Base-by-base conservation (phyloP, 148 eudicot species). In the Spergularia bocconei region DNA sequence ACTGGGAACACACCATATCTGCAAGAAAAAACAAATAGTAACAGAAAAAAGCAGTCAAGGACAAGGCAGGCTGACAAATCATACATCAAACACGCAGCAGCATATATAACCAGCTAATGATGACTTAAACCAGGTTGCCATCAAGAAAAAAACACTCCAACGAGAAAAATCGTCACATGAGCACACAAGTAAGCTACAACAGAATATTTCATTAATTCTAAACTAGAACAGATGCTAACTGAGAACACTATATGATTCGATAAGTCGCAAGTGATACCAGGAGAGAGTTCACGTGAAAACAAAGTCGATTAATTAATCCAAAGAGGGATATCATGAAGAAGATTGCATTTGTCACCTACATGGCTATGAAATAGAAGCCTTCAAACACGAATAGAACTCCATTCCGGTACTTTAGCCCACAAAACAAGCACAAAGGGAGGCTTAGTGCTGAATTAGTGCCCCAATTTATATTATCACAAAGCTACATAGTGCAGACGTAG, bases 1-100 rank as follows among this genome's bases (percentile, higher is more conserved):
- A 84, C 84, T 93, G 96, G 52, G 98, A 91, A 74, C 97, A 91
- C 69, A 94, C 90, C 91, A 86, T 91, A 82, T 91, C 97, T 94
- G 69, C 69, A 72, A 71, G 13, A 53, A 64, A 63, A 6, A 48
- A 25, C 29, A 65, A 29, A 41, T 47, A 3, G 21, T 19, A 63
- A 57, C 16, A 2, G 63, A 20, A 25, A 36, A 44, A 53, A 58
- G 57, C 63, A 25, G 59, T 63, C 61, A 69, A 12, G 1, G 23
- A 9, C 8, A 14, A 14, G 12, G 33, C 48, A 33, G 61, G 23
- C 20, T 51, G 72, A 25, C 12, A 39, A 6, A 8, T 1, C 38
- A 51, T 3, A 21, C 3, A 68, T 20, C n/a, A 7, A 56, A 56
- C 7, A 56, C 13, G 60, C 19, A 1, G 60, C 20, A 56, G 17